phyloP scores from a whole-genome alignment of 139 green algal species.

The Dunaliella primolecta region DNA sequence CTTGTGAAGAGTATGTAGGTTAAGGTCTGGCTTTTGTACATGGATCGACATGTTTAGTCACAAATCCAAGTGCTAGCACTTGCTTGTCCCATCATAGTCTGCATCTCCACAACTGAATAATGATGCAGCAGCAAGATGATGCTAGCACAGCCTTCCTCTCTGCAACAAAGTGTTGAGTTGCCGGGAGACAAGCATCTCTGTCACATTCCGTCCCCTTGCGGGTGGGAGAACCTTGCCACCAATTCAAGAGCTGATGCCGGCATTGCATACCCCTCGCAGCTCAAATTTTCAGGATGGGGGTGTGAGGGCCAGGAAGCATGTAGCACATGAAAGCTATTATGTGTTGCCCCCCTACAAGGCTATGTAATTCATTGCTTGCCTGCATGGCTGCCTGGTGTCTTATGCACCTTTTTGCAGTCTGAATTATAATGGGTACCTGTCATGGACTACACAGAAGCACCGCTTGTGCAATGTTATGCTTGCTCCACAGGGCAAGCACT shows the following conservation, averaged over 20 bases:
- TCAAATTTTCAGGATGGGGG: too few relatives aligned
- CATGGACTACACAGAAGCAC: neutral
- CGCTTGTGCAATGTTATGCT: neutral
- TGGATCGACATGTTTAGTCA: neutral
- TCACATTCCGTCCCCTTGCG: too few relatives aligned
- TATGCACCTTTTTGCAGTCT: neutral
- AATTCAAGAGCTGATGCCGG: too few relatives aligned
- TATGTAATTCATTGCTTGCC: neutral
- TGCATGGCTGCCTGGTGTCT: too few relatives aligned
- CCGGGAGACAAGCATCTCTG: too few relatives aligned
- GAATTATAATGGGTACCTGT: neutral
- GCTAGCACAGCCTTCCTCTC: too few relatives aligned
- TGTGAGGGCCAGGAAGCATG: too few relatives aligned
- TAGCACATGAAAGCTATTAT: too few relatives aligned
- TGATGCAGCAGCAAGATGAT: neutral
- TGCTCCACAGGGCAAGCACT: constrained; percentile 15
- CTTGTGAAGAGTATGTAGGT: neutral
- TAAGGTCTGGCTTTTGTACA: neutral
- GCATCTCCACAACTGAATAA: neutral
- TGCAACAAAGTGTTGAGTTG: too few relatives aligned
- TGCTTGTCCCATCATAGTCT: neutral
- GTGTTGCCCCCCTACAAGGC: too few relatives aligned
- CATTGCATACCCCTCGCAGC: too few relatives aligned
- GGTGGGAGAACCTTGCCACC: too few relatives aligned
- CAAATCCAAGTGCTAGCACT: neutral